Evolutionary conservation across 2,329 filamentous ascomycete species (phyloP).

Genomic region (Penicillium freii): DNA sequence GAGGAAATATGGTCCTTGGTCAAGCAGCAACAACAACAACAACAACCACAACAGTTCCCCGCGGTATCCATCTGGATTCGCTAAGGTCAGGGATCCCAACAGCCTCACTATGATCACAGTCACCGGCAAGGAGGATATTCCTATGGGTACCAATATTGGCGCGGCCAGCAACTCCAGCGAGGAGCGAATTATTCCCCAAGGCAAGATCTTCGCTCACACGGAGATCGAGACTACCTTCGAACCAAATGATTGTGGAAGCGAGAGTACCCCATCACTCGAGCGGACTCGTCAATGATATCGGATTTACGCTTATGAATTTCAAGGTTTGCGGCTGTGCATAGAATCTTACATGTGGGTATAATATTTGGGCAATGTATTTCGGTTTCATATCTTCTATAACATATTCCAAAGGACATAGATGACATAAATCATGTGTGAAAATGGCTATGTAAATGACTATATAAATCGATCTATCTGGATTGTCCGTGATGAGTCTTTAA

Average conservation of each 20-base stretch:
- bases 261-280: constrained; percentile 9
- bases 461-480: not conserved
- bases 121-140: constrained; percentile 15
- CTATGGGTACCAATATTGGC: constrained; percentile 26
- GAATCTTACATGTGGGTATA: not conserved
- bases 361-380: constrained; percentile 6
- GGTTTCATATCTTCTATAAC: not conserved
- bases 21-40: constrained; percentile 1
- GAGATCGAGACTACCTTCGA: constrained; percentile 36
- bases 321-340: not conserved
- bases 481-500: not conserved
- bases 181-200: constrained; percentile 33
- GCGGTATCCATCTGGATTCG: constrained; percentile 30
- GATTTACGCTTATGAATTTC: not conserved
- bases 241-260: constrained; percentile 9
- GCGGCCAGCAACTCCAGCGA: constrained; percentile 25
- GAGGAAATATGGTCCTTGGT: constrained; percentile 27
- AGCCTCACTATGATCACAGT: constrained; percentile 21
- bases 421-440: not conserved
- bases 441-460: not conserved
- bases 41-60: constrained; percentile 10
- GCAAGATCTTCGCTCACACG: constrained; percentile 33
- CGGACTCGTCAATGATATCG: constrained; percentile 8
- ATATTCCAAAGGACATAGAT: not conserved
- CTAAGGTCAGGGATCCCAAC: constrained; percentile 25